Evolutionary conservation across 768 basidiomycete species (phyloP).

Genomic region (Leccinum broughii): DNA sequence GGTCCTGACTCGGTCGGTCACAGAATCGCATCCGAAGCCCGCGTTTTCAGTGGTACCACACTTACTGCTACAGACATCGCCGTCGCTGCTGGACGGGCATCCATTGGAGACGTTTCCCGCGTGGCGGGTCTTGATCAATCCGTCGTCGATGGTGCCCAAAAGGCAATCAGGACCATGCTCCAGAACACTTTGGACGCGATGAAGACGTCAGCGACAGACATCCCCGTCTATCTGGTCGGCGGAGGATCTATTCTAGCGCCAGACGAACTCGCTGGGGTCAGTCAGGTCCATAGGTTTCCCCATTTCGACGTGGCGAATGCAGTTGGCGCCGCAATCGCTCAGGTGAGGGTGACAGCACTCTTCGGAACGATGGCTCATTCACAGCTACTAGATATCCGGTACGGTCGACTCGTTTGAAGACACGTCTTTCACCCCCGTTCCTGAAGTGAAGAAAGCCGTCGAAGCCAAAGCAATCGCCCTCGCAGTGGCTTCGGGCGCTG

Average conservation of each 20-base stretch:
- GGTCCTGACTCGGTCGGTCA: conserved; percentile 71
- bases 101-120: conserved; percentile 31
- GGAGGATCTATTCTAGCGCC: conserved; percentile 66
- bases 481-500: conserved; percentile 48
- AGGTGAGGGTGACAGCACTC: conserved; percentile 22
- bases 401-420: conserved; percentile 48
- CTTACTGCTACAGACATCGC: conserved; percentile 64
- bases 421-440: conserved; percentile 34
- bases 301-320: conserved; percentile 62
- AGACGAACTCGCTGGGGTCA: conserved; percentile 49
- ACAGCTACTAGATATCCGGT: conserved; percentile 41
- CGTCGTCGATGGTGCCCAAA: conserved; percentile 37
- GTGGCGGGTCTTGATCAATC: conserved; percentile 26
- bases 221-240: conserved; percentile 62
- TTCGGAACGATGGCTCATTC: conserved; percentile 5
- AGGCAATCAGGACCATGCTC: conserved; percentile 41
- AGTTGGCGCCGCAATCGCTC: conserved; percentile 53
- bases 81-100: conserved; percentile 40
- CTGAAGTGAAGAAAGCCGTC: conserved; percentile 36
- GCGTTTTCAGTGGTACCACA: conserved; percentile 55
- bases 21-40: conserved; percentile 46
- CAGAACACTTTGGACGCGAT: conserved; percentile 57
- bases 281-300: conserved; percentile 48
- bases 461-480: conserved; percentile 41
- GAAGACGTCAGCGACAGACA: conserved; percentile 62